These are phyloP conservation scores for Seiridium unicorne DNA, from an alignment of 2,329 filamentous ascomycete genomes.

Conservation along the genomic window DNA sequence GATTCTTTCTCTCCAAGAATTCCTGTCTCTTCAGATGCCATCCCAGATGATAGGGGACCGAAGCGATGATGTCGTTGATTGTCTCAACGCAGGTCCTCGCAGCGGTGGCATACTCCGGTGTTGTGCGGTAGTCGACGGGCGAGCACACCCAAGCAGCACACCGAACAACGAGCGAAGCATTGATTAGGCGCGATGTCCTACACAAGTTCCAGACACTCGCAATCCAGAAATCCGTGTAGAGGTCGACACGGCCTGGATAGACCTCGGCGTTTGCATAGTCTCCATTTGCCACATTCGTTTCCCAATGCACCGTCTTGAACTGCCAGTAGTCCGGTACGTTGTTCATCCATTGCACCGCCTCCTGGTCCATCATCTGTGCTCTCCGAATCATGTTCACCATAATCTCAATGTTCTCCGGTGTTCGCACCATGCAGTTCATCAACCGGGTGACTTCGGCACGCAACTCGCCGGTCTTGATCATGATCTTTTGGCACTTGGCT, in stretches of 20 bases:
- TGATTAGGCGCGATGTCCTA: slow-evolving; percentile 51
- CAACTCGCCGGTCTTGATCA: slow-evolving; percentile 54
- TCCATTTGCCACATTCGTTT: slow-evolving; percentile 49
- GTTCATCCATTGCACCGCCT: slow-evolving; percentile 50
- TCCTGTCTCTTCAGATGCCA: slow-evolving; percentile 51
- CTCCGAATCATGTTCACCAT: slow-evolving; percentile 51
- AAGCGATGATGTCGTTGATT: slow-evolving; percentile 59
- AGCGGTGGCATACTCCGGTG: slow-evolving; percentile 58
- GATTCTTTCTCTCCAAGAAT: slow-evolving; percentile 35
- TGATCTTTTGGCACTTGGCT: slow-evolving; percentile 48
- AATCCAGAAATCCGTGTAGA: slow-evolving; percentile 58
- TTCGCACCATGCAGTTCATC: slow-evolving; percentile 44
- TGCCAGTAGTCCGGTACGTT: slow-evolving; percentile 48
- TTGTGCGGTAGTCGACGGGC: slow-evolving; percentile 61
- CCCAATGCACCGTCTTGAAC: slow-evolving; percentile 55
- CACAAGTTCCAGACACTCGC: slow-evolving; percentile 57
- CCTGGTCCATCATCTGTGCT: slow-evolving; percentile 51
- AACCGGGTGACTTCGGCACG: slow-evolving; percentile 51
- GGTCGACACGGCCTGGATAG: slow-evolving; percentile 59
- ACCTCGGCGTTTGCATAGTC: slow-evolving; percentile 54
- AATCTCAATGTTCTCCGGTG: slow-evolving; percentile 47
- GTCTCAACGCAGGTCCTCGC: slow-evolving; percentile 48
- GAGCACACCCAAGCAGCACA: slow-evolving; percentile 60
- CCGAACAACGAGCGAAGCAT: slow-evolving; percentile 55
- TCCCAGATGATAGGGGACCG: slow-evolving; percentile 60